phyloP scores from a whole-genome alignment of 1,284 basidiomycete species.

The Leccinum ambiguum region DNA sequence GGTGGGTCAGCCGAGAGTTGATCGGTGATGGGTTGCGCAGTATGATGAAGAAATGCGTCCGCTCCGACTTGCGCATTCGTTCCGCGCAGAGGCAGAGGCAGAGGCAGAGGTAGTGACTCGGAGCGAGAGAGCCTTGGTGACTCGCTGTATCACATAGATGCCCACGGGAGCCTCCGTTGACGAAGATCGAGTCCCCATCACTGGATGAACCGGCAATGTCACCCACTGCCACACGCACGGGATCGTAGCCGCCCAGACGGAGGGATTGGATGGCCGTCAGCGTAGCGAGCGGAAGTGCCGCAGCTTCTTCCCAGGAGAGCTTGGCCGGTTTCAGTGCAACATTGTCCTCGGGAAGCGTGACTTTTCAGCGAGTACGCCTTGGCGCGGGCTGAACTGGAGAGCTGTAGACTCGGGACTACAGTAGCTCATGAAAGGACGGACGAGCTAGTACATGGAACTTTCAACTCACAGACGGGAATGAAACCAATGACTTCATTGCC shows the following conservation, averaged over 20 bases:
- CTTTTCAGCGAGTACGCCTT: slow-evolving; percentile 59
- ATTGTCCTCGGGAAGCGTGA: slow-evolving; percentile 34
- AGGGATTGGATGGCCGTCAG: slow-evolving; percentile 59
- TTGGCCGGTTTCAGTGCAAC: slow-evolving; percentile 42
- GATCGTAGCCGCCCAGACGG: slow-evolving; percentile 23
- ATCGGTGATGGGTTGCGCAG: slow-evolving; percentile 38
- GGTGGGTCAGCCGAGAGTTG: slow-evolving; percentile 40
- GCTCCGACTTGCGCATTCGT: slow-evolving; percentile 46
- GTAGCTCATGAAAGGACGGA: not conserved
- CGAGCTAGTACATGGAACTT: too few species aligned
- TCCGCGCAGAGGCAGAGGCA: slow-evolving; percentile 46
- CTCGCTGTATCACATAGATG: slow-evolving; percentile 54
- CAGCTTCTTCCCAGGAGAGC: slow-evolving; percentile 51
- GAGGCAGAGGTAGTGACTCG: slow-evolving; percentile 53
- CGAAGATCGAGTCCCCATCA: slow-evolving; percentile 49
- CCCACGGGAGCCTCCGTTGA: slow-evolving; percentile 73
- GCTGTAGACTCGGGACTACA: not conserved
- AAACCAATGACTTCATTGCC: too few species aligned
- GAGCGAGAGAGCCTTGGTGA: slow-evolving; percentile 57
- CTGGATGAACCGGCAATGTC: slow-evolving; percentile 40
- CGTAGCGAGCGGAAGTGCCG: slow-evolving; percentile 55
- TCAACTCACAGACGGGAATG: too few species aligned
- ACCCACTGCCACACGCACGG: slow-evolving; percentile 19
- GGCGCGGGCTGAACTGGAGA: slow-evolving; percentile 31
- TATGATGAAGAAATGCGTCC: slow-evolving; percentile 50